phyloP scores from a whole-genome alignment of 2,329 filamentous ascomycete genomes.

The Cryphonectria carpinicola region DNA sequence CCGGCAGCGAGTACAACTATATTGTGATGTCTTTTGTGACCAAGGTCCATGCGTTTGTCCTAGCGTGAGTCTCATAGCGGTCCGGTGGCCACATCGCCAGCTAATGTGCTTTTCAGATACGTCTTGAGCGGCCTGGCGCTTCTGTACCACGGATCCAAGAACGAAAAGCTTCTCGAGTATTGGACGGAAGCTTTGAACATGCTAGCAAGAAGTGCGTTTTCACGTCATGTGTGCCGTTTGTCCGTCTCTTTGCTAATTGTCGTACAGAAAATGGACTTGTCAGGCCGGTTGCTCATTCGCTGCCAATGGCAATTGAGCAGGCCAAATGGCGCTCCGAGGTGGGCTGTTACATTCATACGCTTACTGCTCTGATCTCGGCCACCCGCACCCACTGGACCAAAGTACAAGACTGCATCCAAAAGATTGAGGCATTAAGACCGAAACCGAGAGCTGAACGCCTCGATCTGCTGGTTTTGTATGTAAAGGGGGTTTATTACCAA shows the following conservation, averaged over 20 bases:
- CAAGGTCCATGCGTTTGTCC: constrained; percentile 59
- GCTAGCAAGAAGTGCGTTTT: constrained; percentile 25
- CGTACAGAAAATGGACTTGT: constrained; percentile 41
- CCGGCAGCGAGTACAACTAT: constrained; percentile 56
- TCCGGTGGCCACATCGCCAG: constrained; percentile 9
- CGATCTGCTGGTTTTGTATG: constrained; percentile 66
- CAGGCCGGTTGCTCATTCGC: constrained; percentile 35
- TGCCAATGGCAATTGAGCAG: constrained; percentile 61
- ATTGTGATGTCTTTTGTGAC: constrained; percentile 64
- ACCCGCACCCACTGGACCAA: constrained; percentile 71
- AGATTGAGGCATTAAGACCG: constrained; percentile 50
- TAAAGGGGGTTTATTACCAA: constrained; percentile 76
- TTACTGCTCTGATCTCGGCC: constrained; percentile 71
- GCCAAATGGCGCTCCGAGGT: constrained; percentile 68
- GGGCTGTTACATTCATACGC: constrained; percentile 70
- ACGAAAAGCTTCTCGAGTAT: constrained; percentile 28
- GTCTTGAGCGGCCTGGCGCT: constrained; percentile 57
- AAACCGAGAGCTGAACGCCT: constrained; percentile 49
- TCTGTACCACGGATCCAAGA: constrained; percentile 32
- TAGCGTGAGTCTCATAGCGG: constrained; percentile 50
- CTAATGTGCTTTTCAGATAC: constrained; percentile 45
- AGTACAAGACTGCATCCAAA: constrained; percentile 61
- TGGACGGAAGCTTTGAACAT: constrained; percentile 29
- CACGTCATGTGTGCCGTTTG: neutral
- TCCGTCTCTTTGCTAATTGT: constrained; percentile 9